Evolutionary conservation across 768 basidiomycete species (phyloP).

Genomic region (Mycena amicta): DNA sequence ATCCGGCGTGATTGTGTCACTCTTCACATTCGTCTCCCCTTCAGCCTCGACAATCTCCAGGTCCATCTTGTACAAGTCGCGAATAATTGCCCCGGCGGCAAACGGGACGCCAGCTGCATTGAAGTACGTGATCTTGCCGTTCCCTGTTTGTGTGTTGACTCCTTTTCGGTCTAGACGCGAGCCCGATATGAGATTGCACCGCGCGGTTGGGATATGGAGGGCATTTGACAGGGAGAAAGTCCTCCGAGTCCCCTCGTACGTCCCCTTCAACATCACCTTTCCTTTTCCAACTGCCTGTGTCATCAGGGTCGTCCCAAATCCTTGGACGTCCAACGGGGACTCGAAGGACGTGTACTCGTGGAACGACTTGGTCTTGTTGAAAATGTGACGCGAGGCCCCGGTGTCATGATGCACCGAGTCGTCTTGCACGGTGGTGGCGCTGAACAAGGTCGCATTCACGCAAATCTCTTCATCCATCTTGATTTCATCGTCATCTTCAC

Average conservation of each 20-base stretch:
- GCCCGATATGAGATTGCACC: slow-evolving; percentile 13
- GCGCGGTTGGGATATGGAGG: slow-evolving; percentile 7
- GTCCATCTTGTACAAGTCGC: background rate
- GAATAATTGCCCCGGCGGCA: background rate
- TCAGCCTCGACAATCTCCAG: background rate
- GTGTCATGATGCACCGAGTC: slow-evolving; percentile 17
- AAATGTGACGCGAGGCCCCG: slow-evolving; percentile 20
- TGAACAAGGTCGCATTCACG: background rate
- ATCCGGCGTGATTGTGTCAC: too few relatives aligned
- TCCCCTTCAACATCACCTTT: background rate
- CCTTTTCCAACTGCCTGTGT: slow-evolving; percentile 16
- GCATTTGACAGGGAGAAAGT: slow-evolving; percentile 5
- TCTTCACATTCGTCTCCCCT: background rate
- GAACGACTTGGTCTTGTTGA: slow-evolving; percentile 2
- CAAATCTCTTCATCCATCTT: slow-evolving; percentile 3
- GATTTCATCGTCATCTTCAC: slow-evolving; percentile 3
- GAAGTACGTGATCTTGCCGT: background rate
- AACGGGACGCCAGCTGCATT: background rate
- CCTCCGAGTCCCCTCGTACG: background rate
- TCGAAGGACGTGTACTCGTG: slow-evolving; percentile 6
- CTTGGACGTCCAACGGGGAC: background rate
- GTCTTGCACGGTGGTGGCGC: background rate
- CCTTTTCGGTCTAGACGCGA: background rate
- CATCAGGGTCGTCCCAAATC: slow-evolving; percentile 5
- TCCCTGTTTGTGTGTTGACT: background rate